These are phyloP conservation scores for Dissophora ornata DNA, from an alignment of 192 early-diverging fungal species.

Conservation along the genomic window DNA sequence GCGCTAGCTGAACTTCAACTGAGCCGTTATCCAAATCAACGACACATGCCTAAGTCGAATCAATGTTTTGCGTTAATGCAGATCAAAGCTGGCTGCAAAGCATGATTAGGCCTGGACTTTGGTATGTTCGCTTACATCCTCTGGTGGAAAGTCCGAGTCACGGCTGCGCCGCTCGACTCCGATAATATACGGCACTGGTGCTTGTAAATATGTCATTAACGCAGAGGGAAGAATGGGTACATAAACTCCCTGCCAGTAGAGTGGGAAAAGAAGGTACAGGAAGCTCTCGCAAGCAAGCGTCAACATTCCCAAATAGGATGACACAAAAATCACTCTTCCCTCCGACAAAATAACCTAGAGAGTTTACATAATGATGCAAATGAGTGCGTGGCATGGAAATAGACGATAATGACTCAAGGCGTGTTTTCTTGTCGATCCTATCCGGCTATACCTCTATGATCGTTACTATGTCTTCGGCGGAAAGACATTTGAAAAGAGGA, in stretches of 20 bases:
- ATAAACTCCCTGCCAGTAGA: slow-evolving; percentile 83
- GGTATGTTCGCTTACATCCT: slow-evolving; percentile 64
- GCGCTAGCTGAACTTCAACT: slow-evolving; percentile 57
- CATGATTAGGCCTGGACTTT: too few relatives aligned
- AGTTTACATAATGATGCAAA: too few relatives aligned
- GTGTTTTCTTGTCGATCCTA: too few relatives aligned
- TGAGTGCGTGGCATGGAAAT: too few relatives aligned
- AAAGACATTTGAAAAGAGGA: slow-evolving; percentile 77
- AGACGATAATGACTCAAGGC: too few relatives aligned
- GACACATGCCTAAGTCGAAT: slow-evolving; percentile 60
- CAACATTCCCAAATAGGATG: slow-evolving; percentile 74
- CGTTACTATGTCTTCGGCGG: slow-evolving; percentile 70
- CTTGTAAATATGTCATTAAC: slow-evolving; percentile 71
- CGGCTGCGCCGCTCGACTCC: slow-evolving; percentile 69
- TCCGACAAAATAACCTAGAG: slow-evolving; percentile 68
- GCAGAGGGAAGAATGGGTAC: slow-evolving; percentile 78
- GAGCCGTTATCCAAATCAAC: slow-evolving; percentile 79
- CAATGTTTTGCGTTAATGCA: neutral
- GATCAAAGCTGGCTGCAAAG: too few relatives aligned
- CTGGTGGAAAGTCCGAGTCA: slow-evolving; percentile 67
- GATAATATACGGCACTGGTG: slow-evolving; percentile 83
- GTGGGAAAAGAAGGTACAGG: slow-evolving; percentile 72
- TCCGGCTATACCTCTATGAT: slow-evolving; percentile 81
- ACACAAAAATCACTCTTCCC: slow-evolving; percentile 78
- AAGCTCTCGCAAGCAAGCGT: slow-evolving; percentile 73